A percentile compares a stretch with the other conserved stretches of the same genome.
phyloP scores from a whole-genome alignment of 345 rosid genomes.

The Eutrema heterophyllum region DNA sequence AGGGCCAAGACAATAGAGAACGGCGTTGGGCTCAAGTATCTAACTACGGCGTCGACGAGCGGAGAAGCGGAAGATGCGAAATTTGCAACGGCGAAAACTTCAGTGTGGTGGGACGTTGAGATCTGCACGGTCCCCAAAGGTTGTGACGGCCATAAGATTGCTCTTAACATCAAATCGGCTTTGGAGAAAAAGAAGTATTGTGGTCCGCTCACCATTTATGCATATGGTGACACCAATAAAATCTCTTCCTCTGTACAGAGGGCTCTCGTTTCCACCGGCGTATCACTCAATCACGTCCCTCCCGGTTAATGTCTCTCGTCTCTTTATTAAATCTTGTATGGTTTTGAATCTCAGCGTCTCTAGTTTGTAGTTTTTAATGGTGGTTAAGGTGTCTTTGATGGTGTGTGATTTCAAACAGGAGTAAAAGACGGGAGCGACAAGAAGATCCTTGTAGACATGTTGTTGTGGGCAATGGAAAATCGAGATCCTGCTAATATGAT shows the following conservation, averaged over 20 bases:
- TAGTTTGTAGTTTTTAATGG: background rate
- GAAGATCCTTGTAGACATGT: constrained; percentile 75
- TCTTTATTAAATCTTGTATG: background rate
- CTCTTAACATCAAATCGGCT: constrained; percentile 66
- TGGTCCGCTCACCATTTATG: constrained; percentile 68
- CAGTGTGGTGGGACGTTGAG: constrained; percentile 92
- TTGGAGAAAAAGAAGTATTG: constrained; percentile 46
- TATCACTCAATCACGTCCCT: constrained; percentile 73
- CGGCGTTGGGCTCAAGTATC: background rate
- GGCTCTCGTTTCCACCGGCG: constrained; percentile 72
- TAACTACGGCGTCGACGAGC: background rate
- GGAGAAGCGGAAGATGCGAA: constrained; percentile 36
- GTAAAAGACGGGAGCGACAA: constrained; percentile 86
- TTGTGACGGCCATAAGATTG: constrained; percentile 54
- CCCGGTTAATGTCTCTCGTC: constrained; percentile 38
- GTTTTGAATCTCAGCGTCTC: background rate
- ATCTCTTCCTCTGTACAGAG: constrained; percentile 47
- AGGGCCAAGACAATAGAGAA: background rate
- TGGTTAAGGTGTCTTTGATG: background rate
- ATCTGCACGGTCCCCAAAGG: constrained; percentile 64
- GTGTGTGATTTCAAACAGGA: constrained; percentile 33
- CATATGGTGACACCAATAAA: constrained; percentile 65
- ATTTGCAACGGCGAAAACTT: constrained; percentile 56
- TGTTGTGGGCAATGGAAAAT: constrained; percentile 81
- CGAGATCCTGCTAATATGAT: constrained; percentile 68